Evolutionary conservation across 805 yeast species (phyloP).

Genomic region (Komagataella pastoris): DNA sequence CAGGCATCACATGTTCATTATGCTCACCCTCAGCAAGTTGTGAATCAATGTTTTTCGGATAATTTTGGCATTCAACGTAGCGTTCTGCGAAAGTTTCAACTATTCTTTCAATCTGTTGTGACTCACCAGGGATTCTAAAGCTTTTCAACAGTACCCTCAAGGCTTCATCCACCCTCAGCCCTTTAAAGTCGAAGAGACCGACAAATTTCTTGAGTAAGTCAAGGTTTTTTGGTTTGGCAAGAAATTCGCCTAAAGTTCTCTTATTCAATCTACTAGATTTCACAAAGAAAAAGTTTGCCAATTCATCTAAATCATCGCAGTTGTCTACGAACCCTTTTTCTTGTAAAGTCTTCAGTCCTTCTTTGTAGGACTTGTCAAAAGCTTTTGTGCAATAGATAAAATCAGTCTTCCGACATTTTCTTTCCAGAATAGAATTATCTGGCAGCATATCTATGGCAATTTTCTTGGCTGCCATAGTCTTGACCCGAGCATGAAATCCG

Average conservation of each 20-base stretch:
- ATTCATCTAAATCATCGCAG: slow-evolving; percentile 34
- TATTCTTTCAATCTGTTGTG: slow-evolving; percentile 90
- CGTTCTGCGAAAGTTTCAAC: slow-evolving; percentile 78
- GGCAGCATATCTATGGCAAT: slow-evolving; percentile 7
- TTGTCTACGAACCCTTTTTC: slow-evolving; percentile 49
- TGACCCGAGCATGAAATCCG: slow-evolving; percentile 41
- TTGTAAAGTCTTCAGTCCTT: slow-evolving; percentile 56
- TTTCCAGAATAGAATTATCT: slow-evolving; percentile 19
- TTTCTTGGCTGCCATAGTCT: slow-evolving; percentile 15
- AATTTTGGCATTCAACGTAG: slow-evolving; percentile 52
- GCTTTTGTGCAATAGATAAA: slow-evolving; percentile 63
- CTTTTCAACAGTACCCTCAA: slow-evolving; percentile 67
- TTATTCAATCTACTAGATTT: slow-evolving; percentile 79
- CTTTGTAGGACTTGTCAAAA: slow-evolving; percentile 69
- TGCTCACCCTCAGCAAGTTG: slow-evolving; percentile 14
- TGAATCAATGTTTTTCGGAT: slow-evolving; percentile 3
- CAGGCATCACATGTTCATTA: slow-evolving; percentile 47
- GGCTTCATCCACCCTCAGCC: slow-evolving; percentile 85
- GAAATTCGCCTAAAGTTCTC: slow-evolving; percentile 71
- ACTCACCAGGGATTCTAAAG: slow-evolving; percentile 92
- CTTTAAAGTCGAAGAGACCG: slow-evolving; percentile 57
- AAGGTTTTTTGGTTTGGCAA: slow-evolving; percentile 63
- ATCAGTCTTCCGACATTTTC: slow-evolving; percentile 49
- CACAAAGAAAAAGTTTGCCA: slow-evolving; percentile 66
- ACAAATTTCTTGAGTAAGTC: slow-evolving; percentile 53